phyloP scores from a whole-genome alignment of 139 green algal species.

The Dunaliella sp. region DNA sequence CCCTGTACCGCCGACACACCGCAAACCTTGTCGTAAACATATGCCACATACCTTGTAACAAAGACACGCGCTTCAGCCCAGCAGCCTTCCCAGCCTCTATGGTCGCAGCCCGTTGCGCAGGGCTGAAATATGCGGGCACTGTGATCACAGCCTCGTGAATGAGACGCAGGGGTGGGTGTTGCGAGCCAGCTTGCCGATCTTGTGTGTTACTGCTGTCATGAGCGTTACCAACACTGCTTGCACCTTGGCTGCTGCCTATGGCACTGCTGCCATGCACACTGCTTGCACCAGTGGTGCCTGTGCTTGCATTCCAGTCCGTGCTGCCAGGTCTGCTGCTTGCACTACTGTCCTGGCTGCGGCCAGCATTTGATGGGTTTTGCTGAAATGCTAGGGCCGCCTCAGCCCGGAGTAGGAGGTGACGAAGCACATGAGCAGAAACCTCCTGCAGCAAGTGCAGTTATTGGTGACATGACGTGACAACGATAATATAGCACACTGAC shows the following conservation, averaged over 20 bases:
- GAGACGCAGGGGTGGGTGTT: background rate
- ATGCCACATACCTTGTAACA: slow-evolving; percentile 23
- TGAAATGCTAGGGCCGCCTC: slow-evolving; percentile 24
- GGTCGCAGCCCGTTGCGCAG: slow-evolving; percentile 58
- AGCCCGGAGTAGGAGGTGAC: slow-evolving; percentile 48
- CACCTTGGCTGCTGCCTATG: background rate
- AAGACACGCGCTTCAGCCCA: slow-evolving; percentile 50
- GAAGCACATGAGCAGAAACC: slow-evolving; percentile 74
- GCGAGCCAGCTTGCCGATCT: background rate
- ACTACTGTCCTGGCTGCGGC: background rate
- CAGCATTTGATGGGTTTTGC: background rate
- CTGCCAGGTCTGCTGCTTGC: background rate
- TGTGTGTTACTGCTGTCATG: too few relatives aligned
- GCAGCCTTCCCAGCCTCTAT: slow-evolving; percentile 52
- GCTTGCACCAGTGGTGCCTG: too few relatives aligned
- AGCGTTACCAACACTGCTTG: background rate
- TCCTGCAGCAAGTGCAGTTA: too few relatives aligned
- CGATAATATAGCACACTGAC: too few relatives aligned
- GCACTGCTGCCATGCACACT: too few relatives aligned
- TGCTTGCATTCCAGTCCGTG: too few relatives aligned
- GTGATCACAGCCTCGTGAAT: slow-evolving; percentile 60
- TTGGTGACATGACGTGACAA: too few relatives aligned
- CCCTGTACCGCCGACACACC: background rate
- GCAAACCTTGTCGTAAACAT: background rate
- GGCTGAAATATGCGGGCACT: slow-evolving; percentile 70